Evolutionary conservation across 2,329 filamentous ascomycete genomes (phyloP).

Genomic region (Colletotrichum chrysophilum): DNA sequence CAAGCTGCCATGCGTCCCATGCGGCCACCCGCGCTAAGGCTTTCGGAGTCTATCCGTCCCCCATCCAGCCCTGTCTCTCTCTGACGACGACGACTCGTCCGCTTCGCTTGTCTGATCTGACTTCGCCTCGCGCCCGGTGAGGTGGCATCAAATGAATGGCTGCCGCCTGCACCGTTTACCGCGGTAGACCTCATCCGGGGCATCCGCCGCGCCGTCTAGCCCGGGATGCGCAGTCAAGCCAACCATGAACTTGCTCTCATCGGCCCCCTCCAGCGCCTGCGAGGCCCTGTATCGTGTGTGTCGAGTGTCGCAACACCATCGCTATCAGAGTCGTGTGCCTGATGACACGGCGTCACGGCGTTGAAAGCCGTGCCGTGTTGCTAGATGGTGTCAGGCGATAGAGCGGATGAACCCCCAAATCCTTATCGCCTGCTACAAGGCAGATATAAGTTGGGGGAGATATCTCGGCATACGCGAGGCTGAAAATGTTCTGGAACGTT

Average conservation of each 20-base stretch:
- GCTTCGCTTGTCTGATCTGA: background rate
- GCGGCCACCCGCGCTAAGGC: slow-evolving; percentile 1
- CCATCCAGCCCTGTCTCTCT: background rate
- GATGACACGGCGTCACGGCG: background rate
- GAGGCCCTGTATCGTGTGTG: background rate
- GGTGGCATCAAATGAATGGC: slow-evolving; percentile 12
- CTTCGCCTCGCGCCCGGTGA: background rate
- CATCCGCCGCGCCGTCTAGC: background rate
- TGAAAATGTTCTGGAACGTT: background rate
- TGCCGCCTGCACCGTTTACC: background rate
- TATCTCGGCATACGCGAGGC: background rate
- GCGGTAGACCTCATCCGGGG: slow-evolving; percentile 7
- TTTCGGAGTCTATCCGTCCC: slow-evolving; percentile 1
- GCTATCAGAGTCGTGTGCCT: background rate
- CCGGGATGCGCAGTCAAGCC: slow-evolving; percentile 4
- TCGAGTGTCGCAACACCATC: background rate
- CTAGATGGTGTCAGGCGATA: background rate
- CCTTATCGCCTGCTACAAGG: background rate
- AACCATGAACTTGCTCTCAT: background rate
- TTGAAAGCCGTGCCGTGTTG: background rate
- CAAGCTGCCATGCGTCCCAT: slow-evolving; percentile 16
- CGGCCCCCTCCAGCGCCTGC: background rate
- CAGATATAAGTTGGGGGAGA: background rate
- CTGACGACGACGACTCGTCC: background rate
- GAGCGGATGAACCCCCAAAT: background rate